These are phyloP conservation scores for Emmonsia crescens DNA, from an alignment of 2,329 filamentous ascomycete genomes.

Conservation along the genomic window DNA sequence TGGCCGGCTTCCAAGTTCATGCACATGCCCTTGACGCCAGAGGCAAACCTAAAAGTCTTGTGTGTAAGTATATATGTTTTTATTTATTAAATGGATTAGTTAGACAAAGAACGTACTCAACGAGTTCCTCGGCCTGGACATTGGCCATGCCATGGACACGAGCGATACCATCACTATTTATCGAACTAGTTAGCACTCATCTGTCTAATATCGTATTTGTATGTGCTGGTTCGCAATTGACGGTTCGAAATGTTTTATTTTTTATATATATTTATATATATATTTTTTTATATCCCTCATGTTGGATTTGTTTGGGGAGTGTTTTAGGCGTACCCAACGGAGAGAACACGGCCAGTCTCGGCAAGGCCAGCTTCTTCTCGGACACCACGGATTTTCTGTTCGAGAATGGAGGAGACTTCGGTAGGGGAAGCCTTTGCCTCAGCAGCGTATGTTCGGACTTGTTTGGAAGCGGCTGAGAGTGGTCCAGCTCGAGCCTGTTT, in stretches of 20 bases:
- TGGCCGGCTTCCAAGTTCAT: constrained; percentile 99
- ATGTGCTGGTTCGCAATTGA: neutral
- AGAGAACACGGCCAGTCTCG: constrained; percentile 97
- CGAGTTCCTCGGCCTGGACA: constrained; percentile 99
- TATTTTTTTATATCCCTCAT: constrained; percentile 22
- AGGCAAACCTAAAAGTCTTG: constrained; percentile 66
- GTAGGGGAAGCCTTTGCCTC: constrained; percentile 93
- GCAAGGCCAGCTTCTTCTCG: constrained; percentile 93
- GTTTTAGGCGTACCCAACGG: constrained; percentile 73
- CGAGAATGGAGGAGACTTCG: constrained; percentile 97
- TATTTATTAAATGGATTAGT: constrained; percentile 13
- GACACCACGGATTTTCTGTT: constrained; percentile 97
- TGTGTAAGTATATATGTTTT: constrained; percentile 19
- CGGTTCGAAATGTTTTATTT: constrained; percentile 10
- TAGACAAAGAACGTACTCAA: constrained; percentile 64
- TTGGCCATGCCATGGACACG: constrained; percentile 99
- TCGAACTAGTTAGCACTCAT: neutral
- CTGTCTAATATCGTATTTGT: neutral
- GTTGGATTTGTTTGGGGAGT: constrained; percentile 5
- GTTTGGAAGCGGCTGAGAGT: constrained; percentile 58
- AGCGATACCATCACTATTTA: constrained; percentile 94
- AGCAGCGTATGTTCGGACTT: constrained; percentile 77
- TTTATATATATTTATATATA: constrained; percentile 22
- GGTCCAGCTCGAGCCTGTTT: constrained; percentile 69
- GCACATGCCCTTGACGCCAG: constrained; percentile 99